Conservation (phyloP, 768 basidiomycete genomes). For the Mycena amicta region DNA sequence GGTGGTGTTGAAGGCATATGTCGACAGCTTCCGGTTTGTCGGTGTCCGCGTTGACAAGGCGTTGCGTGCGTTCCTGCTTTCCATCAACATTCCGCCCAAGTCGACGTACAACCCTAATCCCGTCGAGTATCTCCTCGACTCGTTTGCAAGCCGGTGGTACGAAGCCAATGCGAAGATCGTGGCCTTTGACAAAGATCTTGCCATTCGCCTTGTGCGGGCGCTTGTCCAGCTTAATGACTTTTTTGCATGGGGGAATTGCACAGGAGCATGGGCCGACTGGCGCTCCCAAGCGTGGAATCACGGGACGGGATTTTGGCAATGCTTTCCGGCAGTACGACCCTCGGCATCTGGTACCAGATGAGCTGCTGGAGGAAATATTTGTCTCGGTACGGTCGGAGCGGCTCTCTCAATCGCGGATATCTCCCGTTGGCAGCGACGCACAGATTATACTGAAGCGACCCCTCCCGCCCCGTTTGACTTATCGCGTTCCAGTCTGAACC, state of each 20-base stretch:
- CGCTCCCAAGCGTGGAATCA: slow-evolving; percentile 60
- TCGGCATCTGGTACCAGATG: slow-evolving; percentile 69
- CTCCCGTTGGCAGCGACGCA: slow-evolving; percentile 50
- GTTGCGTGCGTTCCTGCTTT: slow-evolving; percentile 84
- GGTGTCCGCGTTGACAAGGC: slow-evolving; percentile 87
- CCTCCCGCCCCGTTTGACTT: slow-evolving; percentile 79
- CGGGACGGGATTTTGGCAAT: slow-evolving; percentile 77
- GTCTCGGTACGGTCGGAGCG: slow-evolving; percentile 72
- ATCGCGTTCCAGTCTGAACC: slow-evolving; percentile 87
- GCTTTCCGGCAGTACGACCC: slow-evolving; percentile 82
- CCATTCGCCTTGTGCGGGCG: slow-evolving; percentile 74
- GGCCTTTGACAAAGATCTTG: slow-evolving; percentile 81
- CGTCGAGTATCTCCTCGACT: slow-evolving; percentile 75
- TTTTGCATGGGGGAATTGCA: slow-evolving; percentile 73
- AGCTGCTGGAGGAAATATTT: slow-evolving; percentile 78
- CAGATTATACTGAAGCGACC: slow-evolving; percentile 71
- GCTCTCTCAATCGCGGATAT: slow-evolving; percentile 67
- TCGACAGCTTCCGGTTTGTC: slow-evolving; percentile 86
- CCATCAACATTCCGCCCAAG: slow-evolving; percentile 59
- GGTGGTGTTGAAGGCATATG: slow-evolving; percentile 75
- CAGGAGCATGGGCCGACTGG: slow-evolving; percentile 59
- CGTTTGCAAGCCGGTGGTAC: slow-evolving; percentile 88
- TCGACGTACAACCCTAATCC: slow-evolving; percentile 40
- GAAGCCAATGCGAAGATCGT: slow-evolving; percentile 81
- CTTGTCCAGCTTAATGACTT: slow-evolving; percentile 89